Percentiles rank a stretch among this genome's conserved stretches.
Evolutionary conservation across 2,329 filamentous ascomycete species (phyloP).

Genomic region (Daldinia sp.): DNA sequence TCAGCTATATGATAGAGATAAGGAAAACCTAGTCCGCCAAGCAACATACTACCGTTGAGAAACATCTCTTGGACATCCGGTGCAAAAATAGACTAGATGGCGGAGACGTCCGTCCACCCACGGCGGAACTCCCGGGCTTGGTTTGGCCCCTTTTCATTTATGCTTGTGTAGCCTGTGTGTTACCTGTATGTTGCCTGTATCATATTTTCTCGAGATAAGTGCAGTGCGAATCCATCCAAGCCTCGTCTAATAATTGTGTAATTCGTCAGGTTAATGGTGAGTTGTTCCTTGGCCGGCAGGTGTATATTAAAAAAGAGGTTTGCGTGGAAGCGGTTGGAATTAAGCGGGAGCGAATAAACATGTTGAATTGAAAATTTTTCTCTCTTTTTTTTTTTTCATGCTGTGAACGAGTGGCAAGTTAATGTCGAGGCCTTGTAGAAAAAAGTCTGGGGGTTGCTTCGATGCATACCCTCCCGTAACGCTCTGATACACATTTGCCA

Average conservation of each 20-base stretch:
- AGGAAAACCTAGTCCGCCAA: slow-evolving; percentile 17
- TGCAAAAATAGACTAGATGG: slow-evolving; percentile 33
- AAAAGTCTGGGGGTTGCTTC: neutral
- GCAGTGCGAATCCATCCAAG: neutral
- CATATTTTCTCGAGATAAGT: neutral
- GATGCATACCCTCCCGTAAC: neutral
- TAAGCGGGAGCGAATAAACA: neutral
- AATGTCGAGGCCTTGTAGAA: neutral
- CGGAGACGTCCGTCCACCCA: slow-evolving; percentile 13
- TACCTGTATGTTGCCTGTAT: too few relatives aligned
- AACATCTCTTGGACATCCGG: slow-evolving; percentile 20
- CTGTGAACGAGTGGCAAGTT: neutral
- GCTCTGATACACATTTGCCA: neutral
- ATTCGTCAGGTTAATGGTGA: neutral
- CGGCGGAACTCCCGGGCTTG: slow-evolving; percentile 4
- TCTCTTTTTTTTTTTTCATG: too few relatives aligned
- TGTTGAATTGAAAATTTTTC: too few relatives aligned
- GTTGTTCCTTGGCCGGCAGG: neutral
- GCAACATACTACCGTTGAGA: slow-evolving; percentile 21
- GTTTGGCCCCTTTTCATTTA: slow-evolving; percentile 3
- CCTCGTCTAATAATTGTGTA: neutral
- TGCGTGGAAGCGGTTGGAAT: neutral
- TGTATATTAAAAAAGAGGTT: neutral
- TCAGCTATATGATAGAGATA: slow-evolving; percentile 5
- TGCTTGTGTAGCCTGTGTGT: neutral